phyloP scores from a whole-genome alignment of 257 asterid species.

The Handroanthus guayacan region DNA sequence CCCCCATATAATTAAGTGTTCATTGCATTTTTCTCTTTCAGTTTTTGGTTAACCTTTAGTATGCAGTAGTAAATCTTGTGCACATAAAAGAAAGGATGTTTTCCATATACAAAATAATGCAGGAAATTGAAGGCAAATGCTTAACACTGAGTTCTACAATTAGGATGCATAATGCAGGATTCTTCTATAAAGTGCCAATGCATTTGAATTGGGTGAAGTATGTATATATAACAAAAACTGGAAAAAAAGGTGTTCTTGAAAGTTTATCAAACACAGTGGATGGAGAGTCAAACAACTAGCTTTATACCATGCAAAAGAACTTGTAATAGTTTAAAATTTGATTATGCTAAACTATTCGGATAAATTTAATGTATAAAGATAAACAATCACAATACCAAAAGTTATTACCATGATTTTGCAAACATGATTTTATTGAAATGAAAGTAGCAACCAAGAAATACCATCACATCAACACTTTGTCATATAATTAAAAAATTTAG shows the following conservation, averaged over 20 bases:
- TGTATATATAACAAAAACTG: neutral
- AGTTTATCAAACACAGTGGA: neutral
- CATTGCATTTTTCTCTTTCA: neutral
- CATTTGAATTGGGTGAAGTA: neutral
- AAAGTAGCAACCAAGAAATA: neutral
- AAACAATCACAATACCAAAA: neutral
- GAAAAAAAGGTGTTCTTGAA: neutral
- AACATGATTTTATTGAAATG: neutral
- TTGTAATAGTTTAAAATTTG: neutral
- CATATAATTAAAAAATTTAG: neutral
- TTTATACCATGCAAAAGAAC: neutral
- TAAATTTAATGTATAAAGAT: neutral
- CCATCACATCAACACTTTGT: neutral
- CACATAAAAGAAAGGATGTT: slow-evolving; percentile 1
- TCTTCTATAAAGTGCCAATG: neutral
- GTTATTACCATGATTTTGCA: neutral
- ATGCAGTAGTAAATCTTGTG: neutral
- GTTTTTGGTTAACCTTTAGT: neutral
- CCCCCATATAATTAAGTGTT: slow-evolving; percentile 5
- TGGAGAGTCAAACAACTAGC: neutral
- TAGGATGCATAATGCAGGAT: too few relatives aligned
- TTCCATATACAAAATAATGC: neutral
- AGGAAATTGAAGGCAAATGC: neutral
- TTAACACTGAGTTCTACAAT: too few relatives aligned
- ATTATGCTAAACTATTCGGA: slow-evolving; percentile 1